Base-by-base conservation (phyloP, 768 basidiomycete genomes). In the Phaeotremella fagi region DNA sequence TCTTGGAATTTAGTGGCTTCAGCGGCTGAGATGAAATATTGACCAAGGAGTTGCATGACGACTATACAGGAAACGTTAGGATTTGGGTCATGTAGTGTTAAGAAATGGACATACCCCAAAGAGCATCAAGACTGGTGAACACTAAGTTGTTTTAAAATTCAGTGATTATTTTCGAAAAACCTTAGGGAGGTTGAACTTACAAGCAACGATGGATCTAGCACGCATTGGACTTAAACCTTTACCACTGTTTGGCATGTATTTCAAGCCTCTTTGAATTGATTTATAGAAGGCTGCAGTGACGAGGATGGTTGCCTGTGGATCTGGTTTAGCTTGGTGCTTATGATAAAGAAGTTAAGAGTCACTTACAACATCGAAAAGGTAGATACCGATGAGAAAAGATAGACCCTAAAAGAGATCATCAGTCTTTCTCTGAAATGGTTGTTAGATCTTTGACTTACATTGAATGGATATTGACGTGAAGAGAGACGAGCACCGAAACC, bases 401-500 rank as follows among this genome's bases (percentile, higher is more conserved):
- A 63, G 52, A 15, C 64, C 61, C 55, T 60, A 24, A 26, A 9
- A 45, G 31, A 5, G 12, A 24, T 45, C 27, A 45, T 38, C 22
- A 25, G 3, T 7, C 7, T 20, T 7, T 36, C 11, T 11, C 31
- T 16, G 49, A 6, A 24, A 23, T 33, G 26, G 24, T 3, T 3
- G 36, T 38, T 44, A 27, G 31, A 50, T 48, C n/a, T 26, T 50
- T 29, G 41, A 64, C 54, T 51, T 22, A 56, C 53, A 26, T 45
- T 49, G 44, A 50, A 56, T 11, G 45, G 50, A 26, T 52, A 45
- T 16, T 26, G 33, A 42, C 61, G 61, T 25, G 41, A 55, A 25
- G 52, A 66, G 20, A 66, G 55, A 50, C 64, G 45, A 1, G 61
- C 61, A 12, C 61, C 64, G 29, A 57, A 66, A 16, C 64, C 64